Evolutionary conservation across 768 basidiomycete species (phyloP).

Genomic region (Leucosporidium scottii): DNA sequence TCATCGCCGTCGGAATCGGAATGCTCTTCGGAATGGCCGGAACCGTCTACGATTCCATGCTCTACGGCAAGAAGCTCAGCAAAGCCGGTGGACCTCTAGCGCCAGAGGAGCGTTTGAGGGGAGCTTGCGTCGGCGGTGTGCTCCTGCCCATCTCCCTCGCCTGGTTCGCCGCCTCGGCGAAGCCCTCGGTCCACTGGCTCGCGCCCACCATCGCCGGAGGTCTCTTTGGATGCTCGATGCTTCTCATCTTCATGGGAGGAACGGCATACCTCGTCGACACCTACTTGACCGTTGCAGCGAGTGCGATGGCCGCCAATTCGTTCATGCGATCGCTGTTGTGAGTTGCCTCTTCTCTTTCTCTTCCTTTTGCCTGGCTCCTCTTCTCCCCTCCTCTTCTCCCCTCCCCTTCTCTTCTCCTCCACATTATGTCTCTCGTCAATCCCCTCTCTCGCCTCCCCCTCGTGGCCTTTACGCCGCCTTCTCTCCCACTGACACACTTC

Average conservation of each 20-base stretch:
- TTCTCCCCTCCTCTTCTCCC: no score
- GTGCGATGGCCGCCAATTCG: slow-evolving; percentile 38
- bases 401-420: no score
- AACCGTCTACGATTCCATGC: slow-evolving; percentile 40
- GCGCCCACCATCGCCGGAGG: slow-evolving; percentile 59
- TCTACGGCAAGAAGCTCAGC: slow-evolving; percentile 40
- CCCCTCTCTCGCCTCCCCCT: no score
- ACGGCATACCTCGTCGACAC: slow-evolving; percentile 19
- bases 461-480: no score
- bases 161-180: background rate
- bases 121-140: slow-evolving; percentile 42
- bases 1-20: slow-evolving; percentile 41
- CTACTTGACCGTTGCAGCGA: slow-evolving; percentile 35
- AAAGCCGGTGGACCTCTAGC: slow-evolving; percentile 39
- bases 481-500: no score
- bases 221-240: slow-evolving; percentile 59
- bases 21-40: slow-evolving; percentile 21
- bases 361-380: no score
- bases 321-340: slow-evolving; percentile 36
- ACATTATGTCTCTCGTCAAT: no score
- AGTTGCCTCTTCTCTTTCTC: no score
- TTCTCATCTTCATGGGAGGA: slow-evolving; percentile 52
- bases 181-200: slow-evolving; percentile 53
- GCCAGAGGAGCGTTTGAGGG: slow-evolving; percentile 45
- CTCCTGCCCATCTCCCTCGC: background rate